phyloP scores from a whole-genome alignment of 2,329 filamentous ascomycete genomes.

The Aspergillus sp. region DNA sequence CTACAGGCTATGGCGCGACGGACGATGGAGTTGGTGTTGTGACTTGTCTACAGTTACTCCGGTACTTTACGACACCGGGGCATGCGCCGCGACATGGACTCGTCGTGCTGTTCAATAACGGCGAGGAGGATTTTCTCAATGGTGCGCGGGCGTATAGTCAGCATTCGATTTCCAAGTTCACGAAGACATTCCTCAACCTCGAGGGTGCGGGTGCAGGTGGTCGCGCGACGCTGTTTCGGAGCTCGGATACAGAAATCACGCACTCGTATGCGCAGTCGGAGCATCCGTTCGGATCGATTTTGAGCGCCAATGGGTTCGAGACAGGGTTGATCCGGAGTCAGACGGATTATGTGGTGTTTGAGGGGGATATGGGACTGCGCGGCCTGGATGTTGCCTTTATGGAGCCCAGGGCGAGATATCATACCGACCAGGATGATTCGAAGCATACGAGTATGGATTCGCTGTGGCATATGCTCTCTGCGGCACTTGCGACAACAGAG shows the following conservation, averaged over 20 bases:
- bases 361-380: constrained; percentile 68
- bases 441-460: constrained; percentile 61
- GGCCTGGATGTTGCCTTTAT: constrained; percentile 92
- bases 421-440: constrained; percentile 82
- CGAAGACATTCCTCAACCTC: constrained; percentile 86
- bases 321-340: constrained; percentile 70
- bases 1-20: constrained; percentile 85
- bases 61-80: constrained; percentile 68
- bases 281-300: constrained; percentile 75
- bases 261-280: constrained; percentile 64
- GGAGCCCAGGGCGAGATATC: constrained; percentile 76
- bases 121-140: constrained; percentile 86
- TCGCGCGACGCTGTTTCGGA: constrained; percentile 77
- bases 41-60: constrained; percentile 76
- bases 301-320: constrained; percentile 79
- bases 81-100: constrained; percentile 73
- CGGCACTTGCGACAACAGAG: constrained; percentile 66
- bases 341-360: constrained; percentile 84
- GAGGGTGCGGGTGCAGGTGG: constrained; percentile 93
- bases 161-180: constrained; percentile 70
- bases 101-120: constrained; percentile 85
- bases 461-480: constrained; percentile 93
- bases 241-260: constrained; percentile 80
- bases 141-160: constrained; percentile 79
- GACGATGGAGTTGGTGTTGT: constrained; percentile 89